Evolutionary conservation across 805 yeast genomes (phyloP).

Genomic region (Metschnikowia cerradonensis): DNA sequence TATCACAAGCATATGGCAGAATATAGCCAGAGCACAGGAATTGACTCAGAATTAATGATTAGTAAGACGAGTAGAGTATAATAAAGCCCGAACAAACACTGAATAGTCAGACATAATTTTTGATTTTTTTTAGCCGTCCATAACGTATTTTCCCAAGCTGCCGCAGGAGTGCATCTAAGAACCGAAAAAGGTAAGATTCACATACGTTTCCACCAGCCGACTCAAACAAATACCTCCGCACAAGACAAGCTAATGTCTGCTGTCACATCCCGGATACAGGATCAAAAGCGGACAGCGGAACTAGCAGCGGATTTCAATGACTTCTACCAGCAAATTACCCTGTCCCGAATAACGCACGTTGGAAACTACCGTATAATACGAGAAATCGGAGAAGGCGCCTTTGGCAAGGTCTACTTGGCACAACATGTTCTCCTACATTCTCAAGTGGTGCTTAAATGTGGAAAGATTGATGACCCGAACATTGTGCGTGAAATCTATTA

Average conservation of each 20-base stretch:
- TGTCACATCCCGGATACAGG: constrained; percentile 17
- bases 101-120: neutral
- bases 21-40: neutral
- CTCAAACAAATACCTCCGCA: neutral
- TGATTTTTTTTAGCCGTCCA: neutral
- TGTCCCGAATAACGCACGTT: constrained; percentile 53
- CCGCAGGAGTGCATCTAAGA: constrained; percentile 3
- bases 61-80: neutral
- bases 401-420: constrained; percentile 89
- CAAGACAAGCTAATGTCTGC: constrained; percentile 12
- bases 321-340: constrained; percentile 44
- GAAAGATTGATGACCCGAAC: constrained; percentile 73
- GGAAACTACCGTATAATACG: constrained; percentile 75
- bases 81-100: neutral
- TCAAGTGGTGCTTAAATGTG: constrained; percentile 80
- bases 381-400: constrained; percentile 87
- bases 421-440: constrained; percentile 67
- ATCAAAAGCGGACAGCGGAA: constrained; percentile 43
- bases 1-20: neutral
- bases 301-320: constrained; percentile 64
- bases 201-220: neutral
- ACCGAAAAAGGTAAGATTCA: neutral
- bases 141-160: neutral
- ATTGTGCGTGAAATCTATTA: constrained; percentile 87
- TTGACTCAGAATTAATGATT: neutral